These are phyloP conservation scores for Colletotrichum sp. DNA, from an alignment of 2,329 filamentous ascomycete genomes.

Conservation along the genomic window DNA sequence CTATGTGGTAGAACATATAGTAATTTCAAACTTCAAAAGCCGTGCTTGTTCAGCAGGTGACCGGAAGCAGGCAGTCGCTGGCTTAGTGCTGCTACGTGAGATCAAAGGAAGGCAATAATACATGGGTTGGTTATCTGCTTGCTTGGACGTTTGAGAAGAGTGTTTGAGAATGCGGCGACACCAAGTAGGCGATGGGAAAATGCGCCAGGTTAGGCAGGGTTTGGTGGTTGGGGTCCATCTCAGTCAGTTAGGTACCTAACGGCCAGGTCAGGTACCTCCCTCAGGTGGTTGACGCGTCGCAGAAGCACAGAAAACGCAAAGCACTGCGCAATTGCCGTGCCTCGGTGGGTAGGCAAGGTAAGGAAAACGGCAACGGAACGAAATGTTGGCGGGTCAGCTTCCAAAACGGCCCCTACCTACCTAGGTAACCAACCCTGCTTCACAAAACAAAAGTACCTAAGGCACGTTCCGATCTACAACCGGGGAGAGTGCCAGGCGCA, in stretches of 20 bases:
- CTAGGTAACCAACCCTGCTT: neutral
- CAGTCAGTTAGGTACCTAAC: neutral
- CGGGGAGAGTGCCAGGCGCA: too few species aligned
- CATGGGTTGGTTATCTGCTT: neutral
- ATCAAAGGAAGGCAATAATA: neutral
- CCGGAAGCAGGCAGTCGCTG: neutral
- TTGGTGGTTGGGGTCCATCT: neutral
- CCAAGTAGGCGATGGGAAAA: neutral
- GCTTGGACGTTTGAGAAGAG: neutral
- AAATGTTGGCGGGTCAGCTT: neutral
- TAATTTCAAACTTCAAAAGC: neutral
- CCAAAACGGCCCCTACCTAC: neutral
- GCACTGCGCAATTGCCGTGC: neutral
- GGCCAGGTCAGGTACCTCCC: neutral
- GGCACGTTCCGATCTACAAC: neutral
- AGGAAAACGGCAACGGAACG: neutral
- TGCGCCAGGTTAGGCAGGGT: neutral
- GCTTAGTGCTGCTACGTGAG: neutral
- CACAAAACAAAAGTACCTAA: neutral
- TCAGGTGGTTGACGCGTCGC: neutral
- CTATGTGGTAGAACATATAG: neutral
- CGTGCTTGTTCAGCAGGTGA: neutral
- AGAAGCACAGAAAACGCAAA: neutral
- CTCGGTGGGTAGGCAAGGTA: neutral
- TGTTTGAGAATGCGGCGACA: neutral